Conservation (phyloP, 2,329 filamentous ascomycete genomes). For the Leptosphaerulina australis region DNA sequence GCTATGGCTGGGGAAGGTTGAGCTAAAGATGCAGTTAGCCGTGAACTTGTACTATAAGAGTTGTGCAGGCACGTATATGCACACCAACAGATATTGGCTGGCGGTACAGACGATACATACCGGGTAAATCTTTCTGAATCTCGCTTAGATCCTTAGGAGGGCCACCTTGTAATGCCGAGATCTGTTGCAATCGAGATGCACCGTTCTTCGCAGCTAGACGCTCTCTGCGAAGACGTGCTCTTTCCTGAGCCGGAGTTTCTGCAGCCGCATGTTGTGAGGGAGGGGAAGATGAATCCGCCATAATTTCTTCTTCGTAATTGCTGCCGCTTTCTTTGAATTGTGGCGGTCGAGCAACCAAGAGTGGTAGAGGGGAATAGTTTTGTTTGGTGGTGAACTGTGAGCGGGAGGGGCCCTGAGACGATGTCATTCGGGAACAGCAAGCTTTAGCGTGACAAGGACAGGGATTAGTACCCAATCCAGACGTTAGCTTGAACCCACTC, state of each 20-base stretch:
- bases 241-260: slow-evolving; percentile 55
- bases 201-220: slow-evolving; percentile 80
- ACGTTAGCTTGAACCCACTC: slow-evolving; percentile 2
- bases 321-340: background rate
- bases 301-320: slow-evolving; percentile 15
- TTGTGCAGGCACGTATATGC: slow-evolving; percentile 3
- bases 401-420: slow-evolving; percentile 4
- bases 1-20: slow-evolving; percentile 31
- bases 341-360: background rate
- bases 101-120: slow-evolving; percentile 22
- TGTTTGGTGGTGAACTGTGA: slow-evolving; percentile 8
- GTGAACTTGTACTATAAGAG: slow-evolving; percentile 1
- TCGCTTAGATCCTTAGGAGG: slow-evolving; percentile 43
- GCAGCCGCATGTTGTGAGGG: slow-evolving; percentile 23
- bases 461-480: slow-evolving; percentile 1
- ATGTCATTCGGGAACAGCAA: slow-evolving; percentile 11
- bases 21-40: slow-evolving; percentile 34
- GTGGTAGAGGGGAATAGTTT: slow-evolving; percentile 1
- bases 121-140: slow-evolving; percentile 43
- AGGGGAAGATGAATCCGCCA: slow-evolving; percentile 35
- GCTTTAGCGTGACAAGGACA: background rate
- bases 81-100: slow-evolving; percentile 1
- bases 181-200: slow-evolving; percentile 72
- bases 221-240: slow-evolving; percentile 78
- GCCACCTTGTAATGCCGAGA: slow-evolving; percentile 71